A percentile compares a stretch with the other conserved stretches of the same genome.
Conservation (phyloP, 768 basidiomycete species). For the Psilocybe cyanescens region DNA sequence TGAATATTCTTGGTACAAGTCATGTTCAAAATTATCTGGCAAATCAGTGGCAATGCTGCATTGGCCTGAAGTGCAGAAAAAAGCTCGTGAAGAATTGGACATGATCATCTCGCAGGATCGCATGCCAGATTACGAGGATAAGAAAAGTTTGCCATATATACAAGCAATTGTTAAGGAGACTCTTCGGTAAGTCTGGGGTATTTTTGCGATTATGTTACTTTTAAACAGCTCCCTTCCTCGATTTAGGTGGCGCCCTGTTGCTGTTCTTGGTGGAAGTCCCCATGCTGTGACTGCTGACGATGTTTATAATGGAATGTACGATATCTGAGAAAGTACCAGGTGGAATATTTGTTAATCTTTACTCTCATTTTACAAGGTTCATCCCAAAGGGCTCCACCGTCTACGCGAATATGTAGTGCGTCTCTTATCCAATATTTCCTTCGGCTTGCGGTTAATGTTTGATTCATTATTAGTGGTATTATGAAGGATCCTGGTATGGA, state of each 20-base stretch:
- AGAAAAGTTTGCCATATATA: slow-evolving; percentile 37
- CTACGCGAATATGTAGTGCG: slow-evolving; percentile 37
- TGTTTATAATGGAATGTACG: slow-evolving; percentile 39
- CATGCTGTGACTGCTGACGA: slow-evolving; percentile 42
- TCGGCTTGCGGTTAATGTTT: neutral
- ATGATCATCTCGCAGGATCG: slow-evolving; percentile 36
- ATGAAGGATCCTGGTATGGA: slow-evolving; percentile 33
- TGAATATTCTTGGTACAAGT: neutral
- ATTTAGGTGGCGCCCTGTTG: slow-evolving; percentile 36
- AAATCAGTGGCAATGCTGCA: slow-evolving; percentile 40
- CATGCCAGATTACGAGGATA: slow-evolving; percentile 41
- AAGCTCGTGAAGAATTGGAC: slow-evolving; percentile 45
- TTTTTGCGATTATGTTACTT: neutral
- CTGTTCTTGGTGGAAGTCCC: slow-evolving; percentile 36
- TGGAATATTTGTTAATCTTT: neutral
- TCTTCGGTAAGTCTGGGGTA: slow-evolving; percentile 24
- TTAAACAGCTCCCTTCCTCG: neutral
- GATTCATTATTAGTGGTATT: slow-evolving; percentile 26
- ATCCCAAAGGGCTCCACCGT: slow-evolving; percentile 41
- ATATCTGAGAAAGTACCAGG: too few relatives aligned
- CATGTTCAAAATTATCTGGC: neutral
- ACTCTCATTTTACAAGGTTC: neutral
- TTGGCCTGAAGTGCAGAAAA: slow-evolving; percentile 39
- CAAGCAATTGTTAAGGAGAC: slow-evolving; percentile 43
- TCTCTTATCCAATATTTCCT: neutral